Evolutionary conservation across 768 basidiomycete species (phyloP).

Genomic region (Suillus bovinus): DNA sequence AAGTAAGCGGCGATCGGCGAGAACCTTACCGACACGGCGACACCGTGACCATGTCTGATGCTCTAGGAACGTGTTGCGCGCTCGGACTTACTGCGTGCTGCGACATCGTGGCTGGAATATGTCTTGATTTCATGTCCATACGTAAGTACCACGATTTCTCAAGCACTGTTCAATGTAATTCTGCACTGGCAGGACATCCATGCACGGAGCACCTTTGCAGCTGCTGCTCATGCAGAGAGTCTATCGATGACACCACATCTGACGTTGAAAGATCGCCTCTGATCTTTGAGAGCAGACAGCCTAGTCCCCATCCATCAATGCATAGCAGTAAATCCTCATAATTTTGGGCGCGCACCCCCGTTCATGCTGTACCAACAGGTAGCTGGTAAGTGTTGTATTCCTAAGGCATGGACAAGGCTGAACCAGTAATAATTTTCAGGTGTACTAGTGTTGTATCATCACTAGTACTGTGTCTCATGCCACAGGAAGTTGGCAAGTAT

Average conservation of each 20-base stretch:
- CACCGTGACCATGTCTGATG: constrained; percentile 25
- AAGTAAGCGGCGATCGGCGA: not conserved
- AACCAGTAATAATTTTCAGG: not conserved
- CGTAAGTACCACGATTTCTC: constrained; percentile 17
- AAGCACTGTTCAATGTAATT: not conserved
- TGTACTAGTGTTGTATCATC: not conserved
- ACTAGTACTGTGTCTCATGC: not conserved
- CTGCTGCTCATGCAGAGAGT: constrained; percentile 17
- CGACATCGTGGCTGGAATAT: constrained; percentile 24
- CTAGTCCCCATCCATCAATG: constrained; percentile 27
- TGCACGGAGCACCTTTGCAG: constrained; percentile 28
- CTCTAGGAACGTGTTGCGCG: constrained; percentile 24
- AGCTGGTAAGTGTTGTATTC: not conserved
- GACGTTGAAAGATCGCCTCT: constrained; percentile 22
- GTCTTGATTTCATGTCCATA: constrained; percentile 23
- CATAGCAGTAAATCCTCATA: not conserved
- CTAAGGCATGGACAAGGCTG: not conserved
- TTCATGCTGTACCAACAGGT: not conserved
- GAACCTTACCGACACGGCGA: not conserved
- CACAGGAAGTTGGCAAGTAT: not conserved
- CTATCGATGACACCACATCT: not conserved
- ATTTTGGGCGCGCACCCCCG: not conserved
- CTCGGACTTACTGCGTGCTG: constrained; percentile 18
- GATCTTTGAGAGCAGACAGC: constrained; percentile 21
- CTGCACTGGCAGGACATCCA: constrained; percentile 16